Evolutionary conservation across 129 eudicot genomes (phyloP).

Genomic region (Flaveria brownii): DNA sequence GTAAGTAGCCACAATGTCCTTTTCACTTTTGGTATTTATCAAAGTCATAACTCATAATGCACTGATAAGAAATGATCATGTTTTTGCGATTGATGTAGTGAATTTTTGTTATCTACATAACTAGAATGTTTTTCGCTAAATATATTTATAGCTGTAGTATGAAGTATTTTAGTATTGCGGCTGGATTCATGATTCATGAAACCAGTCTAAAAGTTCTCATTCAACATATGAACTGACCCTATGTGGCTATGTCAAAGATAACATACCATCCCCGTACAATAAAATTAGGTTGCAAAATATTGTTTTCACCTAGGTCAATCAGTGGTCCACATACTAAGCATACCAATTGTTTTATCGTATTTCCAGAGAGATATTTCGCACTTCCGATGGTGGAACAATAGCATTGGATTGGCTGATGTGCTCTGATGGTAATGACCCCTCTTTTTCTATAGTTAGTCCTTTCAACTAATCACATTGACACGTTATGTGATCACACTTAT

Average conservation of each 20-base stretch:
- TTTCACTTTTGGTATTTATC: not conserved
- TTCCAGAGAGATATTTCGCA: slow-evolving; percentile 64
- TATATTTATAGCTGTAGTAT: not conserved
- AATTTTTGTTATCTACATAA: not conserved
- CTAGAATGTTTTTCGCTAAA: not conserved
- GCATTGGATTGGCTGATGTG: slow-evolving; percentile 83
- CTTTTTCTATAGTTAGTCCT: slow-evolving; percentile 9
- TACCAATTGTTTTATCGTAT: not conserved
- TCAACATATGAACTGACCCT: not conserved
- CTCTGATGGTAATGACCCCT: slow-evolving; percentile 51
- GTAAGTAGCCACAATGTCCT: not conserved
- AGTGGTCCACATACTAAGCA: not conserved
- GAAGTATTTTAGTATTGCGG: not conserved
- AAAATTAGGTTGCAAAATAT: not conserved
- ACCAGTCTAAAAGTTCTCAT: not conserved
- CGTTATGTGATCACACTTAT: not conserved
- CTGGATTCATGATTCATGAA: not conserved
- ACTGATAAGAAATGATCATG: not conserved
- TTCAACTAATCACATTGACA: slow-evolving; percentile 8
- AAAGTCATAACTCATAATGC: not conserved
- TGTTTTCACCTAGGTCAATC: not conserved
- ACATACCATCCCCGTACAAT: not conserved
- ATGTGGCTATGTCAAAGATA: not conserved
- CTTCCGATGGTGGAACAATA: slow-evolving; percentile 91
- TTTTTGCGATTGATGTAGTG: not conserved